Evolutionary conservation across 2,329 filamentous ascomycete species (phyloP).

Genomic region (Trichophyton equinum): DNA sequence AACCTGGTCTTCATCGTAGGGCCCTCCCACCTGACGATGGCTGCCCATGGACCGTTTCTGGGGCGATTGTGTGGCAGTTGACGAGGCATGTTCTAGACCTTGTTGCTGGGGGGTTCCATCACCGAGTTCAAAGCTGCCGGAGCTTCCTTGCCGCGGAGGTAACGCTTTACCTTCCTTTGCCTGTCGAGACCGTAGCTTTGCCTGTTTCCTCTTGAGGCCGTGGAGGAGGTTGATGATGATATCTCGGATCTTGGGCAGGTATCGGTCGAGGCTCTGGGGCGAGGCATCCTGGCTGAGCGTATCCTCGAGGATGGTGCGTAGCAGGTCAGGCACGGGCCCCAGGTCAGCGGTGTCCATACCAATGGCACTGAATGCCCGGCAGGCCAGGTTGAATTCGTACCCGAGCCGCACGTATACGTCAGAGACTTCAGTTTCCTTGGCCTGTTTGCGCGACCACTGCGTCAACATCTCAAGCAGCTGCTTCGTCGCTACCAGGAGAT

Average conservation of each 20-base stretch:
- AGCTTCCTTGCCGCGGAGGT: constrained; percentile 33
- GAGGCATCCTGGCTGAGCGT: constrained; percentile 95
- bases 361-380: constrained; percentile 89
- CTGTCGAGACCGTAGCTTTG: constrained; percentile 56
- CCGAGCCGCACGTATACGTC: constrained; percentile 95
- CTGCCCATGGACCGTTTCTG: constrained; percentile 20
- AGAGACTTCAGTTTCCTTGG: constrained; percentile 88
- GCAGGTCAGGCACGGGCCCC: constrained; percentile 83
- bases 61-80: constrained; percentile 17
- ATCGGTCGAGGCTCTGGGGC: constrained; percentile 83
- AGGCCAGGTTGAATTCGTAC: constrained; percentile 99
- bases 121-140: constrained; percentile 35
- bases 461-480: constrained; percentile 94
- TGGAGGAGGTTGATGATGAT: constrained; percentile 98
- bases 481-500: constrained; percentile 93
- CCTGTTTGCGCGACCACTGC: constrained; percentile 87
- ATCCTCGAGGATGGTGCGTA: constrained; percentile 84
- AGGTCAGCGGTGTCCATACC: constrained; percentile 90
- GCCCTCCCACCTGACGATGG: constrained; percentile 20
- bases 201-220: constrained; percentile 92
- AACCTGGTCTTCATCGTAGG: constrained; percentile 24
- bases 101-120: constrained; percentile 34
- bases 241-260: constrained; percentile 85
- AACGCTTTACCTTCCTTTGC: constrained; percentile 33
- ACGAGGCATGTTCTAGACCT: constrained; percentile 27